phyloP scores from a whole-genome alignment of 192 early-diverging fungal genomes.

The Backusella mclennaniae region DNA sequence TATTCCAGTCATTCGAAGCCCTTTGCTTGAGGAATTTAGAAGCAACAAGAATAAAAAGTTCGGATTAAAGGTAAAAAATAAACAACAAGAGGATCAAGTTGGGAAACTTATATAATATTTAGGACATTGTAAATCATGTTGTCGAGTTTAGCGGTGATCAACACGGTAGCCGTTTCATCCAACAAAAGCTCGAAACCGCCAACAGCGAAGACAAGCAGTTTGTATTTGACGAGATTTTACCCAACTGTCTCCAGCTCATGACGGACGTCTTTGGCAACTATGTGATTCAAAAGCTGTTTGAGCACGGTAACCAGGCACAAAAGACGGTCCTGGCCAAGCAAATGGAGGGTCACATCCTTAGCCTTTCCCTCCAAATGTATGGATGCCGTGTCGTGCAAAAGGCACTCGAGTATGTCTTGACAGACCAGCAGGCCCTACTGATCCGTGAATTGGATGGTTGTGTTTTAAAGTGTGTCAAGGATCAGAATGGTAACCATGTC shows the following conservation, averaged over 20 bases:
- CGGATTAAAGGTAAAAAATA: constrained; percentile 9
- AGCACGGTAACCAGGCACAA: constrained; percentile 92
- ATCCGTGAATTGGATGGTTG: constrained; percentile 92
- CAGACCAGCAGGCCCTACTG: constrained; percentile 87
- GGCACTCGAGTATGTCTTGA: constrained; percentile 90
- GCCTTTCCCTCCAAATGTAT: constrained; percentile 98
- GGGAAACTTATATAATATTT: background rate
- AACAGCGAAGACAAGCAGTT: constrained; percentile 92
- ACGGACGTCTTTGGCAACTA: constrained; percentile 99
- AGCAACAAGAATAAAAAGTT: constrained; percentile 21
- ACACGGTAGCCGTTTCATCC: constrained; percentile 98
- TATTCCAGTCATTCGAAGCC: background rate
- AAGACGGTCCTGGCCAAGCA: constrained; percentile 89
- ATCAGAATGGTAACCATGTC: constrained; percentile 99
- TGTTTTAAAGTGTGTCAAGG: constrained; percentile 98
- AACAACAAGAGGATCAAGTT: background rate
- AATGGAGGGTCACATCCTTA: constrained; percentile 96
- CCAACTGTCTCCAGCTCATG: constrained; percentile 90
- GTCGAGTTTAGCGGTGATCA: constrained; percentile 99
- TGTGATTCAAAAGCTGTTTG: constrained; percentile 99
- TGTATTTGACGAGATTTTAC: constrained; percentile 97
- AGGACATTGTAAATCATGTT: constrained; percentile 91
- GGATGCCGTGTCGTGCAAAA: constrained; percentile 99
- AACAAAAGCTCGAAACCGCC: constrained; percentile 97
- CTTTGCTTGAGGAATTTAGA: constrained; percentile 17